Base-by-base conservation (phyloP, 192 early-diverging fungal genomes). In the Podila verticillata region DNA sequence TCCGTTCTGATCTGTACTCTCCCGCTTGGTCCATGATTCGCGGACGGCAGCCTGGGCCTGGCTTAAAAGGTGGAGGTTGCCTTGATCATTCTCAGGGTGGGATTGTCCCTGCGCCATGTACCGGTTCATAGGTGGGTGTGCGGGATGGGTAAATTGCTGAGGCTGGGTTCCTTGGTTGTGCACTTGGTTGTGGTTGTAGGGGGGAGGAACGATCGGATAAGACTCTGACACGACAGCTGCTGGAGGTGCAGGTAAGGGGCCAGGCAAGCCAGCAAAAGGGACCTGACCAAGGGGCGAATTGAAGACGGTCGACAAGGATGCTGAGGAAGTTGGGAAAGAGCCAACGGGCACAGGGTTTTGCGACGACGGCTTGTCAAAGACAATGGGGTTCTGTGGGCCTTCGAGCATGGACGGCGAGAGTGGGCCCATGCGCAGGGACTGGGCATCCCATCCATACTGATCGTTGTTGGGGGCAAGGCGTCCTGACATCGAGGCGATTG, bases 401-500 rank as follows among this genome's bases (percentile, higher is more conserved):
- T 88, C 86, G 22, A 94, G 82, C 91, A 94, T 94, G 28, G 93
- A 91, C 6, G 93, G 93, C 22, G 92, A 94, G 30, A 94, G 74
- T 2, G 92, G 91, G 9, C 92, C 93, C 73, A 87, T 89, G 22
- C 93, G 86, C 39, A 94, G 83, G 2, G 92, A 90, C 34, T 88
- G 84, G 26, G 78, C 80, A 54, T 88, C 90, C 91, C 91, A 93
- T 24, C 70, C 73, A 49, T 83, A 74, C 58, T 84, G 73, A 24
- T 74, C 70, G 20, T 66, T 69, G 66, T 84, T 75, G 19, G 88
- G 81, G 7, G 81, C 69, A 8, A 82, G 61, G 32, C 82, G 66
- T 15, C 60, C 64, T 28, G 82, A 84, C 72, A 94, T 87, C 39
- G 89, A 87, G 20, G 91, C 87, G n/a, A 91, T 87, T 2, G 95